Evolutionary conservation across 2,329 filamentous ascomycete genomes (phyloP), one percentile per base, ranked within the genome.

Genomic region (Talaromyces sp.): DNA sequence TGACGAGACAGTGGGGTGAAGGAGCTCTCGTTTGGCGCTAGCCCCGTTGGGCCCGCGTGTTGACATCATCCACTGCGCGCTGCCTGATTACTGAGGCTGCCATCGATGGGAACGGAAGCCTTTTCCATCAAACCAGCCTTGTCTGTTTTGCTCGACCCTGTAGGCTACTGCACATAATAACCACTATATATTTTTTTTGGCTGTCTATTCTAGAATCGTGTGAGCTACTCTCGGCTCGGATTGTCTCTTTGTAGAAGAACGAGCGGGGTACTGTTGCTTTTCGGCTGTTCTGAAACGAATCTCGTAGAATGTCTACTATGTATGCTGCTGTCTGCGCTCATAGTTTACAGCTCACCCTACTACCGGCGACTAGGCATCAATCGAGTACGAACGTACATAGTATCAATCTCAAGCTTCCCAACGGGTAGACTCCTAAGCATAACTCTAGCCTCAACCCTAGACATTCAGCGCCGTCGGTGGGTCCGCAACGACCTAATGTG

Each of bases 61-160:
- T 50, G 59, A 61, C 59, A 50, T 61, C 59, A 61, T 61, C 43
- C 59, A 61, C 16, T 19, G n/a, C 7, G 6, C 1, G 10, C 43
- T 60, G 58, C 58, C 58, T 60, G 58, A 49, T 2, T 5, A 2
- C 24, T 60, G 11, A 60, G 58, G 58, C 58, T 24, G 43, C 24
- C 9, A 7, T 33, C 24, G 57, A 45, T 47, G 58, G 9, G 58
- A 60, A 60, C 58, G 58, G 58, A 31, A 35, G 14, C 16, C 0
- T 45, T 31, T 60, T 35, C 57, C 39, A 35, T 4, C 37, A 41
- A 16, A 11, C 27, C 16, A 22, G 22, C 22, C 22, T 22, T 22
- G 22, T 22, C 22, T 22, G 22, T 22, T 22, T 22, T 22, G 22
- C 22, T 22, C 22, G 22, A 22, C 22, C 22, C 22, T 22, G 22